These are phyloP conservation scores for Candida pseudocylindracea DNA, from an alignment of 1,139 yeast genomes.

Conservation along the genomic window DNA sequence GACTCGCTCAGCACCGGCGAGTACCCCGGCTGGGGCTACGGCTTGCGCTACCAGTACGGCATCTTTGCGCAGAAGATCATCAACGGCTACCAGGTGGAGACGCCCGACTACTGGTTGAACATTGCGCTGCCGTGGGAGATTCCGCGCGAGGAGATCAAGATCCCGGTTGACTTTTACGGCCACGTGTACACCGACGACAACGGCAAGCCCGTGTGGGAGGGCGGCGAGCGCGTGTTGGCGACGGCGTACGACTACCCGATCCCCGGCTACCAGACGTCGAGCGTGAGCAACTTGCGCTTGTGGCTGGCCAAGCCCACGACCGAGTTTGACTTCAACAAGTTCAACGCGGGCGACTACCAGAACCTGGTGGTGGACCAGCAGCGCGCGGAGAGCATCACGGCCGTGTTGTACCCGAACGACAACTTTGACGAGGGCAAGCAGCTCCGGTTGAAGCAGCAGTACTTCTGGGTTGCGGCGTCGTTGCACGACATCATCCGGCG, in stretches of 20 bases:
- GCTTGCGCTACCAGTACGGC: conserved; percentile 82
- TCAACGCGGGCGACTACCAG: conserved; percentile 80
- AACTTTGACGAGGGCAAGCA: conserved; percentile 85
- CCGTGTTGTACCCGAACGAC: conserved; percentile 84
- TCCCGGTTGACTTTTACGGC: conserved; percentile 88
- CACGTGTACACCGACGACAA: conserved; percentile 31
- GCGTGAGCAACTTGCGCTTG: conserved; percentile 73
- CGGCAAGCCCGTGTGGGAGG: conserved; percentile 52
- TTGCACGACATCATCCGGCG: conserved; percentile 81
- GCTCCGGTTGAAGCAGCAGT: conserved; percentile 82
- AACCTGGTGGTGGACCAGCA: conserved; percentile 73
- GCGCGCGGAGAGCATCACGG: conserved; percentile 76
- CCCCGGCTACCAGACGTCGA: conserved; percentile 71
- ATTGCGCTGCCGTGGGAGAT: conserved; percentile 88
- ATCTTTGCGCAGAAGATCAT: conserved; percentile 79
- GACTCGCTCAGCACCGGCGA: conserved; percentile 76
- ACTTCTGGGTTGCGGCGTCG: conserved; percentile 94
- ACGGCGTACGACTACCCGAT: conserved; percentile 88
- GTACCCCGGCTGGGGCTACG: conserved; percentile 95
- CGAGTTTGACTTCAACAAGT: conserved; percentile 81
- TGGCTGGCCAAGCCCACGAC: conserved; percentile 85
- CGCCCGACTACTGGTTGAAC: conserved; percentile 87
- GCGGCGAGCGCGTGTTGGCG: conserved; percentile 78
- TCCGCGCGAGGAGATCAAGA: conserved; percentile 65
- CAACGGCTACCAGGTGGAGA: conserved; percentile 85